phyloP scores from a whole-genome alignment of 2,329 filamentous ascomycete species.

The Graphiopsis chlorocephala region DNA sequence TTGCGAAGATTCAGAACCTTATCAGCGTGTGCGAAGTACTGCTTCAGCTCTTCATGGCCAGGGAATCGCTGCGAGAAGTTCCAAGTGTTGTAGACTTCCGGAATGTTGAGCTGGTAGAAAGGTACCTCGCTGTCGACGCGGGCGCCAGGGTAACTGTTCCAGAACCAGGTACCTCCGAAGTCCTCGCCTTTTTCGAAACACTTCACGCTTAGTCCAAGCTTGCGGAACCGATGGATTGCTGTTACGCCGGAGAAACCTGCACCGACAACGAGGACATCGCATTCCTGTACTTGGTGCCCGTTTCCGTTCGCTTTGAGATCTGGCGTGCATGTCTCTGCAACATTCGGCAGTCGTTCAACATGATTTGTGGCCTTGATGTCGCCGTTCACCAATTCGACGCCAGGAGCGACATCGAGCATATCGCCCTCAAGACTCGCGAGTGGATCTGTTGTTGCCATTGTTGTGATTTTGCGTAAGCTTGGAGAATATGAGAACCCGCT shows the following conservation, averaged over 20 bases:
- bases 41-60: slow-evolving; percentile 44
- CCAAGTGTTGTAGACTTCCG: slow-evolving; percentile 53
- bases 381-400: neutral
- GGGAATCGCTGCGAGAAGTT: slow-evolving; percentile 45
- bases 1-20: slow-evolving; percentile 55
- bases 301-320: neutral
- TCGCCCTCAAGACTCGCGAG: slow-evolving; percentile 14
- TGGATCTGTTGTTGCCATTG: slow-evolving; percentile 10
- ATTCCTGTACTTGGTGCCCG: slow-evolving; percentile 4
- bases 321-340: neutral
- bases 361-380: slow-evolving; percentile 7
- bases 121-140: slow-evolving; percentile 48
- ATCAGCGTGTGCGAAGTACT: slow-evolving; percentile 61
- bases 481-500: neutral
- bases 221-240: slow-evolving; percentile 33
- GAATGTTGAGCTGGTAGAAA: slow-evolving; percentile 48
- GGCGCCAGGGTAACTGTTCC: slow-evolving; percentile 42
- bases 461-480: neutral
- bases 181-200: slow-evolving; percentile 37
- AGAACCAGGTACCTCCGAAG: slow-evolving; percentile 40
- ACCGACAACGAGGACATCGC: slow-evolving; percentile 34
- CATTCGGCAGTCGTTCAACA: slow-evolving; percentile 10
- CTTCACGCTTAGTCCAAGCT: slow-evolving; percentile 33
- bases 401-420: slow-evolving; percentile 13
- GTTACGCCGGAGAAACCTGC: slow-evolving; percentile 43